Percentiles rank a stretch among this genome's conserved stretches.
Conservation (phyloP, 371 early-diverging fungal genomes). For the Saksenaea vasiformis region DNA sequence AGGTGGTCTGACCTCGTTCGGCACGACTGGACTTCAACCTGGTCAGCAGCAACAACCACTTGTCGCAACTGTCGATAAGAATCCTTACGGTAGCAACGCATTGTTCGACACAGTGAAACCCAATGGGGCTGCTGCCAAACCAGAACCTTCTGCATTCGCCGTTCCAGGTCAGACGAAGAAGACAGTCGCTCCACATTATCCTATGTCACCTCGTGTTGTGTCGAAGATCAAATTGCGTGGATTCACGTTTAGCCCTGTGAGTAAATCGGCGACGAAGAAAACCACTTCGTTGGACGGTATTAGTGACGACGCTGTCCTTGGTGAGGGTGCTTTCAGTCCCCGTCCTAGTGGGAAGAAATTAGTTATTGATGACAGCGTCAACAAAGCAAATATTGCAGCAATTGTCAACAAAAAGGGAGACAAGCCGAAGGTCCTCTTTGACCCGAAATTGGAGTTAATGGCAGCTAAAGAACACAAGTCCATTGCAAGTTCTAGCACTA, state of each 20-base stretch:
- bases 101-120: slow-evolving; percentile 62
- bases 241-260: slow-evolving; percentile 43
- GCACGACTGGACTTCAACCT: slow-evolving; percentile 35
- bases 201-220: slow-evolving; percentile 68
- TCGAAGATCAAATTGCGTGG: slow-evolving; percentile 73
- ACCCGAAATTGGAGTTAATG: slow-evolving; percentile 33
- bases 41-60: slow-evolving; percentile 51
- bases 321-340: slow-evolving; percentile 71
- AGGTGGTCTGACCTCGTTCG: slow-evolving; percentile 49
- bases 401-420: slow-evolving; percentile 28
- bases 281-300: slow-evolving; percentile 48
- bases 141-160: slow-evolving; percentile 48
- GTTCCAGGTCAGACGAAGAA: slow-evolving; percentile 50
- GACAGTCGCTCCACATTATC: slow-evolving; percentile 54
- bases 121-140: slow-evolving; percentile 6
- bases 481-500: slow-evolving; percentile 6
- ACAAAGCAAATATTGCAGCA: slow-evolving; percentile 25
- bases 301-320: slow-evolving; percentile 66
- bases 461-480: slow-evolving; percentile 16
- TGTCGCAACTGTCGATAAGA: slow-evolving; percentile 76
- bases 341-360: slow-evolving; percentile 75
- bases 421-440: slow-evolving; percentile 27
- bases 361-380: slow-evolving; percentile 45
- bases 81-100: slow-evolving; percentile 85
- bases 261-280: slow-evolving; percentile 30